Percentiles rank a stretch among this genome's conserved stretches.
These are phyloP conservation scores for Puccinia horiana DNA, from an alignment of 1,284 basidiomycete species.

Conservation along the genomic window DNA sequence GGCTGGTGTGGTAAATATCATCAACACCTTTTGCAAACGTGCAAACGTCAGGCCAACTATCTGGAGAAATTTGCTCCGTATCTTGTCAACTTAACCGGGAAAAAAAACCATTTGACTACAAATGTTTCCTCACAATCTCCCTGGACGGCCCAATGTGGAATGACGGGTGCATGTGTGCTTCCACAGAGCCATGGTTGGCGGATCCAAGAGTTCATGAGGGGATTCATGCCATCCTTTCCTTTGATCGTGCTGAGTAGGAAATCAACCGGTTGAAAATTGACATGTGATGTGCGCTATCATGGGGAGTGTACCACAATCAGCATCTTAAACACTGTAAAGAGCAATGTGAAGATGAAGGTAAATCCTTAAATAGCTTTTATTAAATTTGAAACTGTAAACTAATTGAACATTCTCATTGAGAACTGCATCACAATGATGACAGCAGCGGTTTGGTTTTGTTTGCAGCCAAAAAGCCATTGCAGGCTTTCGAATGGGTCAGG, in stretches of 20 bases:
- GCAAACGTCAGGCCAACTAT: not conserved
- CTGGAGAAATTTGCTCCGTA: not conserved
- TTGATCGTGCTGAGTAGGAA: not conserved
- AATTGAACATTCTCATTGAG: no score
- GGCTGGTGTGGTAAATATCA: not conserved
- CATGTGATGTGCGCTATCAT: no score
- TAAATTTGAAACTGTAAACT: no score
- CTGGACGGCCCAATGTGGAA: no score
- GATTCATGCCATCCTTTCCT: not conserved
- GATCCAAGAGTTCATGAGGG: not conserved
- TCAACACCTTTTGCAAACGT: not conserved
- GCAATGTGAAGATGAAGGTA: no score
- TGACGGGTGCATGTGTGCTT: not conserved
- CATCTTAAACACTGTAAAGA: no score
- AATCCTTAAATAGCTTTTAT: no score
- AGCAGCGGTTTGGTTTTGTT: no score
- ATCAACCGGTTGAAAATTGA: not conserved
- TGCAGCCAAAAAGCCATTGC: no score
- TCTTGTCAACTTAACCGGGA: not conserved
- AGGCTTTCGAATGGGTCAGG: no score
- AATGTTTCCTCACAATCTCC: not conserved
- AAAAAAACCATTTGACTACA: not conserved
- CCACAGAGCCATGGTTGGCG: not conserved
- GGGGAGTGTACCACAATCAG: no score
- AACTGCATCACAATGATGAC: no score